Evolutionary conservation across 805 yeast species (phyloP), one percentile per base, ranked within the genome.

Genomic region (Kuraishia capsulata): DNA sequence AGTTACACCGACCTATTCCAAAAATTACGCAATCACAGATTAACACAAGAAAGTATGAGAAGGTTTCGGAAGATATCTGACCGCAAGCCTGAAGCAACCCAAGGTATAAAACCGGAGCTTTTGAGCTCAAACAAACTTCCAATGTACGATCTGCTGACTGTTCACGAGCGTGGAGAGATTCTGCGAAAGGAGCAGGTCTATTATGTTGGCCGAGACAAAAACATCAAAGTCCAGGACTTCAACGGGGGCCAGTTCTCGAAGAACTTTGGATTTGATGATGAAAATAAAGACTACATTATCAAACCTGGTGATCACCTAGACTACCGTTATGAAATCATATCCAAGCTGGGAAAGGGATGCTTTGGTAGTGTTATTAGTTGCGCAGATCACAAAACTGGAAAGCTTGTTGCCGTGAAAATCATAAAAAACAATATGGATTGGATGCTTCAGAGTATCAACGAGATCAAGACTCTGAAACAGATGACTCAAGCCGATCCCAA

Each of bases 281-380:
- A 56, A 9, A 59, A 71, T 10, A 82, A 85, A 3, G 82, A 84
- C 50, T 79, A 82, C 49, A 60, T 62, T 4, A 63, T 74, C 1
- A 49, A 64, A 0, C 52, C 54, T 1, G 76, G 80, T 9, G 95
- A 85, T 51, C 96, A 86, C 45, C 71, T 86, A 32, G 80, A 80
- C 39, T 86, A 78, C 54, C 59, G 94, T 21, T 87, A 80, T 51
- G 78, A 82, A 46, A 75, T 85, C 3, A 37, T 72, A 17, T 56
- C 64, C 2, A 56, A 65, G 1, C 64, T 86, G 9, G 96, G 96
- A 0, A 73, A 71, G 36, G 96, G 96, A 5, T 77, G 89, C 32
- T 86, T 86, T 62, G 96, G 96, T 0, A 76, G 75, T 38, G 96
- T 87, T 2, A 61, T 82, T 5, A 65, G 72, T 40, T 81, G 88